Evolutionary conservation across 2,329 filamentous ascomycete species (phyloP).

Genomic region (Tolypocladium ovalisporum): DNA sequence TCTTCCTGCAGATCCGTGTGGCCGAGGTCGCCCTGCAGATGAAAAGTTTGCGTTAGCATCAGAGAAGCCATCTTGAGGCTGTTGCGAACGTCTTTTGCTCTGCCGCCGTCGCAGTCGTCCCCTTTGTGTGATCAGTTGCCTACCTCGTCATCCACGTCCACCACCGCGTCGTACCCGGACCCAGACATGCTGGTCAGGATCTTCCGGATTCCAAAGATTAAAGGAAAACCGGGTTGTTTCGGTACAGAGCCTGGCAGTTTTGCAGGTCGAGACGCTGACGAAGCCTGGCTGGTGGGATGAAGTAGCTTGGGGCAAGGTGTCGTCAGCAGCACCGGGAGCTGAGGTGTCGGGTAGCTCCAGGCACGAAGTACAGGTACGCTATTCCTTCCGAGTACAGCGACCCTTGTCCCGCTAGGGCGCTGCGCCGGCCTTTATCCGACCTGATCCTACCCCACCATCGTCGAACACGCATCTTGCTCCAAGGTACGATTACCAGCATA

Average conservation of each 20-base stretch:
- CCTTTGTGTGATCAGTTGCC: neutral
- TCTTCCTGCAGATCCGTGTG: slow-evolving; percentile 98
- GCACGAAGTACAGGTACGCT: too few relatives aligned
- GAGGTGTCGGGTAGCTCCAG: neutral
- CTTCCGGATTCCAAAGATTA: neutral
- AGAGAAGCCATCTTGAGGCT: neutral
- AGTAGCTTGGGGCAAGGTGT: slow-evolving; percentile 18
- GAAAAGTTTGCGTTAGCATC: neutral
- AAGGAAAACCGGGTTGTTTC: neutral
- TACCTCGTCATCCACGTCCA: slow-evolving; percentile 94
- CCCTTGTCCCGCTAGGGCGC: too few relatives aligned
- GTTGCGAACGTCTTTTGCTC: neutral
- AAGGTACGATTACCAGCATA: too few relatives aligned
- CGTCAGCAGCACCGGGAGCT: slow-evolving; percentile 3
- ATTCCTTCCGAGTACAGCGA: neutral
- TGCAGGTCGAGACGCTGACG: neutral
- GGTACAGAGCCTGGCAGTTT: neutral
- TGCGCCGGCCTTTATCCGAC: slow-evolving; percentile 4
- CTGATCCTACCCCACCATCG: neutral
- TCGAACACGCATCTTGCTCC: too few relatives aligned
- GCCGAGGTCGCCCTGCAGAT: slow-evolving; percentile 76
- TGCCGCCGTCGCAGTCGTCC: neutral
- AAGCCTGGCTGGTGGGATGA: neutral
- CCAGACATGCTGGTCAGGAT: slow-evolving; percentile 51
- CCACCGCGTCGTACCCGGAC: slow-evolving; percentile 92